Base-by-base conservation (phyloP, 352 stramenopile genomes). In the Phytophthora fragariae region DNA sequence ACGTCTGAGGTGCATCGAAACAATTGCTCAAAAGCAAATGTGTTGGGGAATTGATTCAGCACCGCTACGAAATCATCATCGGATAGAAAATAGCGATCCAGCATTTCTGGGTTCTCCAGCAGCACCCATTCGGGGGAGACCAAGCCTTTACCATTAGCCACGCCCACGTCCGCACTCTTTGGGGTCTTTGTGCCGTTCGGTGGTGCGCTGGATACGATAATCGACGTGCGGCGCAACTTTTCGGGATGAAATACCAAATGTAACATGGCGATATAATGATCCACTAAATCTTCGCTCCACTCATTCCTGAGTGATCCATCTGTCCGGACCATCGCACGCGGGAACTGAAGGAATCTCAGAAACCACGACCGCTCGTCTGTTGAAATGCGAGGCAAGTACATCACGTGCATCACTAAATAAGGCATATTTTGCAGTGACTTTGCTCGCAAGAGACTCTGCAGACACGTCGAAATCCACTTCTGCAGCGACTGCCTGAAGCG, bases 181-280 rank as follows among this genome's bases (percentile, higher is more conserved):
- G 68, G 65, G 49, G 27, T 57, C 62, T 64, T 79, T 2, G 46
- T 19, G 5, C 70, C 77, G 58, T 76, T 81, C 1, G 73, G 61
- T 27, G 84, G 70, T 33, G 86, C 81, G 46, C 84, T 93, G 1
- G 89, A 94, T 9, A 95, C 87, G 35, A 95, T 57, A 10, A 90
- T 82, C 2, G 86, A 85, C 78, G 94, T 82, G 39, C 80, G 69
- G 31, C 88, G 74, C n/a, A 97, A 59, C 57, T 95, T 93, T 46
- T 95, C 84, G 5, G 90, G 90, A 62, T 97, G 89, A 54, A 97
- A 97, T 0, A 97, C 88, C 5, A 97, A 71, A 68, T 97, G 90
- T 61, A 94, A 41, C 88, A 97, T 94, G 5, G 88, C 87, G 29
- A 97, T 77, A 62, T 95, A 97, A 61, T 95, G 88, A 54, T 97